phyloP scores from a whole-genome alignment of 257 asterid species.

The Solanum lycopersicoides region DNA sequence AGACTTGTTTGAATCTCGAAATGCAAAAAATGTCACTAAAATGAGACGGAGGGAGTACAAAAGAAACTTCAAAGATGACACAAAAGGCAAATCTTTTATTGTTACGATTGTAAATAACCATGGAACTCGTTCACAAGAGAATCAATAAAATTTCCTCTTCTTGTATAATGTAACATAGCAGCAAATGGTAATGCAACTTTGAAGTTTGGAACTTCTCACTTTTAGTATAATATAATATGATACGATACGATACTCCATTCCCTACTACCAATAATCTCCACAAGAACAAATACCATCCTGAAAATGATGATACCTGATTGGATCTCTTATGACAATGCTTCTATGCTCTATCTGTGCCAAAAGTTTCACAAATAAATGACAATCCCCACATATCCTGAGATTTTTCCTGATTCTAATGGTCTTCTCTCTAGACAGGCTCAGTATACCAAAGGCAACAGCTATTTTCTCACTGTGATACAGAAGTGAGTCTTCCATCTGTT shows the following conservation, averaged over 20 bases:
- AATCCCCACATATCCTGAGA: constrained; percentile 85
- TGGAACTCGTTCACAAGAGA: not conserved
- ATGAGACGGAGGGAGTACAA: too few relatives aligned
- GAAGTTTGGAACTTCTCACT: too few relatives aligned
- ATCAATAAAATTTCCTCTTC: not conserved
- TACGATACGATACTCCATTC: not conserved
- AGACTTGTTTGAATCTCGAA: too few relatives aligned
- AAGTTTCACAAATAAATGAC: constrained; percentile 73
- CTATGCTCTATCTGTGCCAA: constrained; percentile 53
- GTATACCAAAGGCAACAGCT: constrained; percentile 60
- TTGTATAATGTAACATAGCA: too few relatives aligned
- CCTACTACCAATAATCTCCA: constrained; percentile 78
- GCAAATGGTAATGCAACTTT: too few relatives aligned
- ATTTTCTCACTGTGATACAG: constrained; percentile 84
- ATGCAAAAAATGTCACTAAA: too few relatives aligned
- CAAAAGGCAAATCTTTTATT: too few relatives aligned
- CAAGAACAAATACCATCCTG: constrained; percentile 73
- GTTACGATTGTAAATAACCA: not conserved
- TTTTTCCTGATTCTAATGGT: constrained; percentile 70
- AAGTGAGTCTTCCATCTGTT: constrained; percentile 77
- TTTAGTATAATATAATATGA: too few relatives aligned
- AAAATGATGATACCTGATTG: constrained; percentile 88
- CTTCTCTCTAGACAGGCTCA: constrained; percentile 55
- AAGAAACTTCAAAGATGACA: not conserved
- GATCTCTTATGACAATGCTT: constrained; percentile 75